Evolutionary conservation across 331 rosid genomes (phyloP), one percentile per base, ranked within the genome.

Genomic region (Acacia concinna): DNA sequence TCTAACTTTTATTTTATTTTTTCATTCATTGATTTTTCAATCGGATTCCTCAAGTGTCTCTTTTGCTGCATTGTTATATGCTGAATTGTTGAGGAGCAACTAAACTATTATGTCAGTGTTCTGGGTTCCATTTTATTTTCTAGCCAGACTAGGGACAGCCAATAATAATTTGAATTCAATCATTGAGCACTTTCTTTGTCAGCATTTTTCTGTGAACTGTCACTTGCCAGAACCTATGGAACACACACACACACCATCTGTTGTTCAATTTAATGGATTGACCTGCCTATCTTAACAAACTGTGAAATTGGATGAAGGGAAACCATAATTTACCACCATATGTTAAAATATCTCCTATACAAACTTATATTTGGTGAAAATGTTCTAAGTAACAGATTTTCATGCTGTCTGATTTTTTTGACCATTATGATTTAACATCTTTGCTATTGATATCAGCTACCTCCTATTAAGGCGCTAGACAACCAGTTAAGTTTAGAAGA

Each of bases 391-490:
- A 41, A 21, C 60, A 71, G 23, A 44, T 65, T 52, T n/a, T 30
- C 17, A 30, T 54, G 31, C 63, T 5, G 47, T 78, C 62, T 54
- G 76, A 38, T 69, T 20, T 67, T 79, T 15, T 67, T 78, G 23
- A 15, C 31, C 31, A 35, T 43, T 23, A 62, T 70, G 78, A 68
- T 44, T 82, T 84, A 40, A 73, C 85, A 31, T 77, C 37, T 76
- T 60, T 78, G 77, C 71, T 88, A 68, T 56, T 69, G 54, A 63
- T 78, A 78, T 79, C 92, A 95, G 99, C 93, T 88, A 43, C 91
- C 97, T 15, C 99, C 96, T 38, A 91, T 95, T 78, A 90, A 82
- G 78, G 87, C 97, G 79, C 49, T 85, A 17, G 96, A 93, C 66
- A 74, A 95, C 84, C 96, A 95, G 84, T 66, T 95, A 85, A 75